These are phyloP conservation scores for Pseudocercospora crystallina DNA, from an alignment of 2,329 filamentous ascomycete species.

Conservation along the genomic window DNA sequence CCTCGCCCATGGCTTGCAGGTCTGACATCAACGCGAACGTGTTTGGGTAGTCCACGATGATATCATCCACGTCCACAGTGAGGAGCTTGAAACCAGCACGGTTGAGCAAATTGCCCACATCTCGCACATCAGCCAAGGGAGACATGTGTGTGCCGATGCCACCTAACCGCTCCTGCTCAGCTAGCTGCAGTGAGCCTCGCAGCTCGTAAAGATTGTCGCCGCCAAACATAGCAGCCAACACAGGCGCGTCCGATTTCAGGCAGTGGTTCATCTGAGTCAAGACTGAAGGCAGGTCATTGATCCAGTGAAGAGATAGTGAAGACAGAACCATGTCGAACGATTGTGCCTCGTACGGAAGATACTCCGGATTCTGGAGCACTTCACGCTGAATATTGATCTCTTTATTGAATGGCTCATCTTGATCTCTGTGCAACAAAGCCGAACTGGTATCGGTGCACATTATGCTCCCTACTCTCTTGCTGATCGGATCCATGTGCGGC, in stretches of 20 bases:
- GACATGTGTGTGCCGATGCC: constrained; percentile 89
- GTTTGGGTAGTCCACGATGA: constrained; percentile 90
- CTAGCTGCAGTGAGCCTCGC: constrained; percentile 87
- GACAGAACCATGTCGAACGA: constrained; percentile 89
- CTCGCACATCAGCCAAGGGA: constrained; percentile 85
- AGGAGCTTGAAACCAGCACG: constrained; percentile 91
- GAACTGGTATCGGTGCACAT: constrained; percentile 80
- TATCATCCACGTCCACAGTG: constrained; percentile 96
- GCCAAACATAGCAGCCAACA: constrained; percentile 94
- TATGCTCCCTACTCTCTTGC: constrained; percentile 69
- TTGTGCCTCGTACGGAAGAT: constrained; percentile 70
- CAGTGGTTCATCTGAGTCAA: constrained; percentile 81
- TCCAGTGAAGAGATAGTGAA: constrained; percentile 90
- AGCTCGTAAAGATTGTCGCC: constrained; percentile 93
- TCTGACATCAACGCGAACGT: constrained; percentile 90
- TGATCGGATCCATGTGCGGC: constrained; percentile 65
- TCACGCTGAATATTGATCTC: constrained; percentile 70
- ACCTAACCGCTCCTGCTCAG: constrained; percentile 85
- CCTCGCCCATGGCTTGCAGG: constrained; percentile 93
- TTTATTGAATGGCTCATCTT: constrained; percentile 69
- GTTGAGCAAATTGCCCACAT: constrained; percentile 83
- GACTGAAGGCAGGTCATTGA: constrained; percentile 89
- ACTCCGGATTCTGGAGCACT: constrained; percentile 72
- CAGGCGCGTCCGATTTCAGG: constrained; percentile 85
- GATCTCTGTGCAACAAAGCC: constrained; percentile 77